Base-by-base conservation (phyloP, 2,329 filamentous ascomycete species). In the Orbilia javanica region DNA sequence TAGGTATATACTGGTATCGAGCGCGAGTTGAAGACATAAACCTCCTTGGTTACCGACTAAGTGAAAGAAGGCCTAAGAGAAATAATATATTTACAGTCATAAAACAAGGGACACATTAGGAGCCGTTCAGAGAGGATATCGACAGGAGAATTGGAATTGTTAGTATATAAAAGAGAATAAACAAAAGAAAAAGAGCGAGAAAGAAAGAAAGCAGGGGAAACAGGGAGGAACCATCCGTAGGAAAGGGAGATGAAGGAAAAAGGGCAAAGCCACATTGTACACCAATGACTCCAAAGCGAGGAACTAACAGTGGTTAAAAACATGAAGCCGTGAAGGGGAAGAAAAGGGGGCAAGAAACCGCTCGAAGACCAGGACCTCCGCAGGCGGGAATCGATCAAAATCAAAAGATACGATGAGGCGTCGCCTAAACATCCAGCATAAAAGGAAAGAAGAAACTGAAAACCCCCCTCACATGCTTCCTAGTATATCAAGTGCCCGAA, bases 241-340 rank as follows among this genome's bases (percentile, higher is more conserved):
- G 22, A 27, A 57, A 34, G 62, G n/a, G 53, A 44, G 67, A 29
- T 3, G 25, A 25, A 3, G 46, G 39, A 15, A 8, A 29, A 57
- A 31, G 13, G 55, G 55, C 31, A 60, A 60, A 60, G 55, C 55
- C 55, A 66, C 72, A 75, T 71, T 55, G 18, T 73, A 78, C 75
- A 68, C 69, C 69, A 79, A 80, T 73, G 53, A 60, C 75, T 79
- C 75, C 71, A 75, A 55, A 42, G n/a, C 22, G 60, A 68, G 42
- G n/a, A 22, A 36, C 15, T 22, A 55, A 63, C 65, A 67, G 48
- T 42, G 27, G 39, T 27, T 11, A 57, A 22, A 13, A 13, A 44
- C 63, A 18, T 18, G 29, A 42, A 15, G 27, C 46, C 5, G 29
- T 18, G 55, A 48, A 39, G 42, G 53, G 44, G n/a, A 29, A 42